These are phyloP conservation scores for Microsporum canis DNA, from an alignment of 2,329 filamentous ascomycete species.

Conservation along the genomic window DNA sequence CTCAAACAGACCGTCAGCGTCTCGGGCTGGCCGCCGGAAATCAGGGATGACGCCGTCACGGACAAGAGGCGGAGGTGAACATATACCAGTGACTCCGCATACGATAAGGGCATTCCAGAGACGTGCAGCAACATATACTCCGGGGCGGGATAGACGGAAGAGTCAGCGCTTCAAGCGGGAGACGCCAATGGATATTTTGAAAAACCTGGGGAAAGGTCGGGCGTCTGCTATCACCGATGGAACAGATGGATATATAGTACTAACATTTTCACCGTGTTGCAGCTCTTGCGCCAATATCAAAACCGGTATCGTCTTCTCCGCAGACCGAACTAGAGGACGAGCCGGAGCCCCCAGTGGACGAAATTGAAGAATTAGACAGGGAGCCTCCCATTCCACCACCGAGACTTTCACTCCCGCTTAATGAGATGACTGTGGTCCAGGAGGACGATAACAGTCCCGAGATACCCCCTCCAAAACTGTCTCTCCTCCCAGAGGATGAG, in stretches of 20 bases:
- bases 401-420: slow-evolving; percentile 36
- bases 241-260: neutral
- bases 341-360: slow-evolving; percentile 18
- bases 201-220: slow-evolving; percentile 42
- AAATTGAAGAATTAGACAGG: slow-evolving; percentile 39
- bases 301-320: slow-evolving; percentile 39
- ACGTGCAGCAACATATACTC: slow-evolving; percentile 40
- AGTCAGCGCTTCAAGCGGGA: slow-evolving; percentile 42
- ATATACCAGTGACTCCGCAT: slow-evolving; percentile 44
- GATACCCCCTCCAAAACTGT: slow-evolving; percentile 28
- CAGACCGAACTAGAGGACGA: slow-evolving; percentile 18
- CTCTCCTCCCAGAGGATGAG: slow-evolving; percentile 38
- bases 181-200: slow-evolving; percentile 45
- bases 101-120: slow-evolving; percentile 44
- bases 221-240: neutral
- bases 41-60: slow-evolving; percentile 11
- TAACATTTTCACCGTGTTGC: neutral
- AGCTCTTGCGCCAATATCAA: slow-evolving; percentile 42
- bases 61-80: neutral
- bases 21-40: neutral
- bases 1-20: neutral
- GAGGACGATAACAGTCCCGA: slow-evolving; percentile 35
- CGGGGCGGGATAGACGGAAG: slow-evolving; percentile 38
- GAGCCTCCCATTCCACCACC: slow-evolving; percentile 36
- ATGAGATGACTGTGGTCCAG: slow-evolving; percentile 28